A percentile compares a stretch with the other conserved stretches of the same genome.
Conservation (phyloP, 257 asterid genomes). For the Solanum infundibuliforme region DNA sequence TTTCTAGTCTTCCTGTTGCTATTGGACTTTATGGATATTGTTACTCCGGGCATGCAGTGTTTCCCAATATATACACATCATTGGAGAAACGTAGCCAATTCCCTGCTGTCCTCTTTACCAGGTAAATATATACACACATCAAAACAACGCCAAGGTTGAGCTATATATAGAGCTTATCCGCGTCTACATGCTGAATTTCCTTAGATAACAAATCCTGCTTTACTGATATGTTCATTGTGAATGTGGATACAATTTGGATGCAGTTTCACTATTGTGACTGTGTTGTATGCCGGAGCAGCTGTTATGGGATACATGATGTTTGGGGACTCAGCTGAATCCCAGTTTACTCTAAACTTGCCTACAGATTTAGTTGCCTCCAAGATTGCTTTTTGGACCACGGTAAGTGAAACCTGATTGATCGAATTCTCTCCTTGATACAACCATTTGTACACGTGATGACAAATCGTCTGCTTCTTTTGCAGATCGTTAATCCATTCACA, state of each 20-base stretch:
- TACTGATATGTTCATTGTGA: not conserved
- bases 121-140: constrained; percentile 28
- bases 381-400: constrained; percentile 94
- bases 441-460: not conserved
- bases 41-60: constrained; percentile 93
- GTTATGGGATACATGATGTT: constrained; percentile 79
- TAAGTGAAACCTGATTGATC: constrained; percentile 13
- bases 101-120: constrained; percentile 61
- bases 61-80: constrained; percentile 87
- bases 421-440: not conserved
- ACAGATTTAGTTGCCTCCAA: constrained; percentile 62
- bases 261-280: constrained; percentile 76
- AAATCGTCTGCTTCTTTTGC: constrained; percentile 17
- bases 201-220: not conserved
- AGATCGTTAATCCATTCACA: constrained; percentile 95
- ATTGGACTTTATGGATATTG: constrained; percentile 90
- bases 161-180: not conserved
- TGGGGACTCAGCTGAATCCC: constrained; percentile 70
- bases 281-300: constrained; percentile 68
- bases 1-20: constrained; percentile 86
- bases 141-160: not conserved
- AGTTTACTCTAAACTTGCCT: constrained; percentile 94
- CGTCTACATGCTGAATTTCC: not conserved
- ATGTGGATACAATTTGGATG: constrained; percentile 1
- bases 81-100: constrained; percentile 71